phyloP scores from a whole-genome alignment of 208 protist genomes.

The Angomonas desouzai region DNA sequence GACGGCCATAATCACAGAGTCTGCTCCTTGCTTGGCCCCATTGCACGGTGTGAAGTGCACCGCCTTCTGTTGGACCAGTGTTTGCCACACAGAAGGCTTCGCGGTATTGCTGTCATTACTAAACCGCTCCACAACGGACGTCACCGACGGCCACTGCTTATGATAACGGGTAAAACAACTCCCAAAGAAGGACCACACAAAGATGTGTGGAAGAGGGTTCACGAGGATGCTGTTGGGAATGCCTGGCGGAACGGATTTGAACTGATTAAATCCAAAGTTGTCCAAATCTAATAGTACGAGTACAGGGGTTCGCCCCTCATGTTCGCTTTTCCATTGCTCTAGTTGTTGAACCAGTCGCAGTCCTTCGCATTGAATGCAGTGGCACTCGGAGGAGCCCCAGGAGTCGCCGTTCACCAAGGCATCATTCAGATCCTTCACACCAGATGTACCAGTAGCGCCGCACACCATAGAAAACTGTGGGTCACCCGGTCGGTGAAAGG shows the following conservation, averaged over 20 bases:
- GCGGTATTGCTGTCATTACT: background rate
- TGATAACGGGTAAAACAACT: slow-evolving; percentile 85
- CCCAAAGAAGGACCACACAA: slow-evolving; percentile 87
- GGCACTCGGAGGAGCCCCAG: slow-evolving; percentile 64
- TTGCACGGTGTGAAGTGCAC: slow-evolving; percentile 73
- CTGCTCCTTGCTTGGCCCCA: slow-evolving; percentile 67
- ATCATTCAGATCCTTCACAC: slow-evolving; percentile 22
- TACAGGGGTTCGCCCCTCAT: slow-evolving; percentile 10
- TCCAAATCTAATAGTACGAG: slow-evolving; percentile 84
- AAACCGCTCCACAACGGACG: slow-evolving; percentile 38
- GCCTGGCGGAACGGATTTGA: slow-evolving; percentile 54
- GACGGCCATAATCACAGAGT: slow-evolving; percentile 65
- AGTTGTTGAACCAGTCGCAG: slow-evolving; percentile 42
- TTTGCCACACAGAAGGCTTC: slow-evolving; percentile 31
- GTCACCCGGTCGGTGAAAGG: slow-evolving; percentile 65
- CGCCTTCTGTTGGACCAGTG: slow-evolving; percentile 22
- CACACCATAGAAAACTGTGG: slow-evolving; percentile 59
- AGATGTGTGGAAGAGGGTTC: slow-evolving; percentile 38
- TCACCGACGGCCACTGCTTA: slow-evolving; percentile 40
- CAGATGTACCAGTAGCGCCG: slow-evolving; percentile 30
- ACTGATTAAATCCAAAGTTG: slow-evolving; percentile 88
- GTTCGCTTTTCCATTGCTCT: background rate
- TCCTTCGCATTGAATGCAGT: slow-evolving; percentile 72
- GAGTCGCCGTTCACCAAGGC: slow-evolving; percentile 71
- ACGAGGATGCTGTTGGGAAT: background rate